Base-by-base conservation (phyloP, 139 green algal genomes). In the Chlamydomonas sp. region DNA sequence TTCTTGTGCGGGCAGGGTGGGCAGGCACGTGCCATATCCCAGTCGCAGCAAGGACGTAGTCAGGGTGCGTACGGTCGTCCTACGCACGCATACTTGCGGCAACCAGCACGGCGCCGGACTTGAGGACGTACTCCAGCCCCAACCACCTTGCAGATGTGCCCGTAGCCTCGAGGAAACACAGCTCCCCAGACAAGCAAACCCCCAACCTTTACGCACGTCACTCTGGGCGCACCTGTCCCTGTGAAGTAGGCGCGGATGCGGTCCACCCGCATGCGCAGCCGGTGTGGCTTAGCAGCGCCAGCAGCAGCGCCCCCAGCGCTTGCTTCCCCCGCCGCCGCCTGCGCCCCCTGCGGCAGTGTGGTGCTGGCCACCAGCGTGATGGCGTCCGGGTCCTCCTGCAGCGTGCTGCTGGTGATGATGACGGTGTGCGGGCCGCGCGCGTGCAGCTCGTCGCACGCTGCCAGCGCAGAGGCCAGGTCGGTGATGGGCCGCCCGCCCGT, bases 221-320 rank as follows among this genome's bases (percentile, higher is more conserved):
- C 59, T 16, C 31, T 61, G 72, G 64, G 20, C 79, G 16, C 88
- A 93, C 95, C 96, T 89, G 95, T 97, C 4, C 96, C 96, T 7
- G 96, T 97, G 89, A 98, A 98, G 90, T 97, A 97, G 0, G 91
- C 94, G 4, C 93, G 68, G 67, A 97, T 84, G 1, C 91, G 89
- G 0, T 94, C 93, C 5, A 98, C 93, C 1, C 80, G 77, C 81
- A 98, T 78, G 15, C 63, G 17, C 78, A 96, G 59, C 62, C 64
- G 58, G 79, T 89, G 82, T 16, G 31, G 64, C 31, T 49, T 49
- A 49, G 31, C 31, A 49, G 31, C 31, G 31, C 31, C 7, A 58
- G 9, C 16, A 63, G 73, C 57, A 86, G 92, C 18, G 17, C 3
- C 12, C 73, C 57, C 89, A 97, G 95, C 16, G 78, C 76, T 57